phyloP scores from a whole-genome alignment of 2,329 filamentous ascomycete species.

The Diaporthe sp. region DNA sequence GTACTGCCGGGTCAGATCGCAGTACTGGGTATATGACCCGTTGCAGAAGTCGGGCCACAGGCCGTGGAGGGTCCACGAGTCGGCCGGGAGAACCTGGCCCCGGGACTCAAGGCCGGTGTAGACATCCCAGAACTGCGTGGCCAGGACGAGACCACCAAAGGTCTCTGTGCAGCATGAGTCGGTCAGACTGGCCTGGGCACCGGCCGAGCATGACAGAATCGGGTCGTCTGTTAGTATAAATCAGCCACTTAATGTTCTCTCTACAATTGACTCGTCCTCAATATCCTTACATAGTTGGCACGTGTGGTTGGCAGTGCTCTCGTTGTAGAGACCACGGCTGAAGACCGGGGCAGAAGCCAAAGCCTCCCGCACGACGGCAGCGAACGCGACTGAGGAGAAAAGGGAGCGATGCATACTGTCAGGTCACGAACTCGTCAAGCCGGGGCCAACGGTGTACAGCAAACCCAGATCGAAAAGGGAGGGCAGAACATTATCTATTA shows the following conservation, averaged over 20 bases:
- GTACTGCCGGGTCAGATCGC: slow-evolving; percentile 74
- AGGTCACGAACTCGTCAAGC: neutral
- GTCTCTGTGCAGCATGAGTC: slow-evolving; percentile 77
- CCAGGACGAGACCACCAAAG: slow-evolving; percentile 71
- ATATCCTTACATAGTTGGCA: slow-evolving; percentile 59
- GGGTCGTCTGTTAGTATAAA: slow-evolving; percentile 47
- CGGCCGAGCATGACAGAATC: slow-evolving; percentile 62
- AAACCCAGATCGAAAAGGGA: neutral
- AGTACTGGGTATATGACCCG: slow-evolving; percentile 75
- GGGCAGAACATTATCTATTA: neutral
- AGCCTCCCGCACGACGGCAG: slow-evolving; percentile 47
- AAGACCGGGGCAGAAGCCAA: slow-evolving; percentile 43
- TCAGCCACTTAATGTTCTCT: neutral
- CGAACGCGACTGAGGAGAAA: slow-evolving; percentile 42
- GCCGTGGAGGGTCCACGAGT: slow-evolving; percentile 72
- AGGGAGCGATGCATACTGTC: slow-evolving; percentile 46
- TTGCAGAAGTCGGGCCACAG: slow-evolving; percentile 68
- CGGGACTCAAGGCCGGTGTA: slow-evolving; percentile 70
- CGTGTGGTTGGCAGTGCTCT: slow-evolving; percentile 67
- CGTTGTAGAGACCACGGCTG: slow-evolving; percentile 53
- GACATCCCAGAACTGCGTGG: slow-evolving; percentile 75
- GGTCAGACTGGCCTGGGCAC: slow-evolving; percentile 57
- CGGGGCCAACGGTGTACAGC: neutral
- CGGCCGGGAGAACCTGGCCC: slow-evolving; percentile 69
- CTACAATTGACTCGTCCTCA: neutral